phyloP scores from a whole-genome alignment of 2,329 filamentous ascomycete species.

The Xylaria sp. region DNA sequence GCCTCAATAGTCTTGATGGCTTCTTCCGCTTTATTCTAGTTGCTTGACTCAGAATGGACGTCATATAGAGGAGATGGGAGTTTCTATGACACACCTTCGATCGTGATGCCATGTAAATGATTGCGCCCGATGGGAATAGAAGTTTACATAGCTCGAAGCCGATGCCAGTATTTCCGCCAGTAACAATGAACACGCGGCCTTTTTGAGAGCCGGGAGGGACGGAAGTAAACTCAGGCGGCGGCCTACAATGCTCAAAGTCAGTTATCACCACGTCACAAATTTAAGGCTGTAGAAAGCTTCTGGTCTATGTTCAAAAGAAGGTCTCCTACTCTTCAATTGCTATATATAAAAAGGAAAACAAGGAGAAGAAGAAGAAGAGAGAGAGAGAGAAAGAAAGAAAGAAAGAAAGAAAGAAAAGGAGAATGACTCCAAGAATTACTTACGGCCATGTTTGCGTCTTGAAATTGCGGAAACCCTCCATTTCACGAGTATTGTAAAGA shows the following conservation, averaged over 20 bases:
- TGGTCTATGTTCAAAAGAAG: no score
- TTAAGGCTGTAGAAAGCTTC: no score
- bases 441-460: slow-evolving; percentile 40
- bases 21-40: slow-evolving; percentile 45
- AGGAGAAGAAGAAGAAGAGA: no score
- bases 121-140: slow-evolving; percentile 62
- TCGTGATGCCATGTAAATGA: slow-evolving; percentile 63
- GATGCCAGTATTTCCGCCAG: slow-evolving; percentile 54
- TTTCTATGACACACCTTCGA: slow-evolving; percentile 39
- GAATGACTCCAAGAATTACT: no score
- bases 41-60: slow-evolving; percentile 44
- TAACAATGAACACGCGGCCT: slow-evolving; percentile 58
- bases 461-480: slow-evolving; percentile 29
- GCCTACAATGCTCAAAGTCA: slow-evolving; percentile 8
- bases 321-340: no score
- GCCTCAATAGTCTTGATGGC: slow-evolving; percentile 49
- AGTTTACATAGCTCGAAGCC: slow-evolving; percentile 63
- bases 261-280: no score
- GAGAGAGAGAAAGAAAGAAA: no score
- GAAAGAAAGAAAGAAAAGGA: no score
- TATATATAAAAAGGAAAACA: no score
- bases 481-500: no score
- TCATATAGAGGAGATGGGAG: neutral
- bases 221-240: slow-evolving; percentile 42
- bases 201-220: slow-evolving; percentile 40